Conservation (phyloP, 805 yeast species). For the Grigorovia humatica region DNA sequence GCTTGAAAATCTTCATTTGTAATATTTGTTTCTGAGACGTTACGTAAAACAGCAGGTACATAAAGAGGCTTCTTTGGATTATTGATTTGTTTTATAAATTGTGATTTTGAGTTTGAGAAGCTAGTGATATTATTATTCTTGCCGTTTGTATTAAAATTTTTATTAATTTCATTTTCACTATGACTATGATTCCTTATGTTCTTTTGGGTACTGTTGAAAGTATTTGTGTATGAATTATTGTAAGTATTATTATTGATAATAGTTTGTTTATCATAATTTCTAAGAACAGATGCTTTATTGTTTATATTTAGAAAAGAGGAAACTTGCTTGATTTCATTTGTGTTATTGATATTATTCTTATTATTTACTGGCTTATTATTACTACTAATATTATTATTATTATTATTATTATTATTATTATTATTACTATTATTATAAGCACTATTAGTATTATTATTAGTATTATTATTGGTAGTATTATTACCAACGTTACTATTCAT, state of each 20-base stretch:
- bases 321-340: neutral
- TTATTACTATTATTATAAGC: too few relatives aligned
- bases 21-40: constrained; percentile 34
- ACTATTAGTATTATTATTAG: too few relatives aligned
- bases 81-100: constrained; percentile 51
- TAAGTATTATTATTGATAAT: constrained; percentile 1
- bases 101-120: constrained; percentile 5
- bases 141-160: neutral
- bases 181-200: neutral
- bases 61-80: constrained; percentile 81
- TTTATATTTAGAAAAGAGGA: constrained; percentile 1
- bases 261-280: neutral
- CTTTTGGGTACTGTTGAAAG: neutral
- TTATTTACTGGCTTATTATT: neutral
- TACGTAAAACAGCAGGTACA: constrained; percentile 78
- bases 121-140: neutral
- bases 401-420: neutral
- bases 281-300: neutral
- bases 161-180: neutral
- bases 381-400: neutral
- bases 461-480: too few relatives aligned
- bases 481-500: neutral
- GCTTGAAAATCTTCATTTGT: constrained; percentile 29
- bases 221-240: neutral
- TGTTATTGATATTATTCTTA: neutral